Base-by-base conservation (phyloP, 495 filamentous ascomycete genomes). In the Penicillium soppii region DNA sequence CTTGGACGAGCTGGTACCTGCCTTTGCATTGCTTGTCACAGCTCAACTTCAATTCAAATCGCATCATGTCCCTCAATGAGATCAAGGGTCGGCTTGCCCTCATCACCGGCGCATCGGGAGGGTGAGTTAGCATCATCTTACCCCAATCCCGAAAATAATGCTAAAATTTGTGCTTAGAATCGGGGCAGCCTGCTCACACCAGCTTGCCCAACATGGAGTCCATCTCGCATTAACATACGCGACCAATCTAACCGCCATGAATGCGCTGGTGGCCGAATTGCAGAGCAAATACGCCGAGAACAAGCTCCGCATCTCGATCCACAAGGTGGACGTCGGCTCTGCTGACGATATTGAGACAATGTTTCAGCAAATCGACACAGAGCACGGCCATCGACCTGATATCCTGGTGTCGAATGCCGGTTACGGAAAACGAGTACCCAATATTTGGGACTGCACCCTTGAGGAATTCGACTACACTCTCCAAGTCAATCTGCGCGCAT, bases 391-490 rank as follows among this genome's bases (percentile, higher is more conserved):
- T 22, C 59, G 71, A 26, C 81, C 84, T 3, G 84, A 87, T 59
- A 87, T 88, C 29, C 69, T 86, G 9, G 58, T 88, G 43, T 81
- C 80, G 0, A 82, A 82, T 59, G 80, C 81, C 7, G 80, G 79
- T 0, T 72, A 78, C 46, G 77, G 78, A 15, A 80, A 78, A 43
- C 70, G 78, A 8, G 57, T 79, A 10, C 62, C 65, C 1, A 67
- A 78, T 25, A 66, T 82, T 27, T 76, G 72, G 69, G 79, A 82
- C 20, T 80, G 79, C 50, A 47, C 65, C 0, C 63, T 79, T 8
- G 84, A 86, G 38, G 83, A 88, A 54, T 90, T 86, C 59, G 84
- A 89, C 57, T 67, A 84, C 48, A 88, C 79, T 2, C 62, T 88
- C 33, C 80, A 73, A 43, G 73, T 88, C 47, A 90, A 90, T 56